Evolutionary conservation across 371 early-diverging fungal species (phyloP), one percentile per base, ranked within the genome.

Genomic region (Apophysomyces sp.): DNA sequence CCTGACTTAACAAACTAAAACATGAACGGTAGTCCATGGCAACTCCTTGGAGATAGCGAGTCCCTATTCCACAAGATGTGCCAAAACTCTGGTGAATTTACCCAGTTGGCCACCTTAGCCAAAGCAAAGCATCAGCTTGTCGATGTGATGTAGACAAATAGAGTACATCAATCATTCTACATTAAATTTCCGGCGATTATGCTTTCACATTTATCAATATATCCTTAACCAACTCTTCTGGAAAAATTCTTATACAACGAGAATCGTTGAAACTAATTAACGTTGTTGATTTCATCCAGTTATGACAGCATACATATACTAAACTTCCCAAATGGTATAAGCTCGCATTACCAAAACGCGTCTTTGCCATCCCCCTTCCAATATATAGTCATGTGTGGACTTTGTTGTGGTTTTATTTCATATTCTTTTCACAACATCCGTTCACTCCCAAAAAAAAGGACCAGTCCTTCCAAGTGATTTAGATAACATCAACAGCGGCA

Each of bases 1-100:
- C n/a, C 8, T 44, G 44, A 26, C 7, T 4, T 9, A 7, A 18
- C 21, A 5, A 18, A n/a, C 21, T 18, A 44, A 15, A 15, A n/a
- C 6, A 24, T 32, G 18, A 36, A 37, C 27, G 12, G n/a, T 66
- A 71, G 77, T 57, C 63, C 82, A 74, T 71, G 75, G 82, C 69
- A 68, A 61, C 53, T 80, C 13, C 67, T 80, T 40, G 63, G 65
- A 8, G 58, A 76, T n/a, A 66, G 76, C 9, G 72, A 85, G 4
- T 55, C 86, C 8, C 58, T 55, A 4, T 90, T 92, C 73, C 66
- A 80, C n/a, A 74, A 74, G 29, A 86, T 92, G 86, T 87, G 88
- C 56, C 83, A 84, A 51, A 87, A 89, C 16, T 87, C 88, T 30
- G 87, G 89, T 0, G 90, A 91, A 66, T 85, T 82, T 62, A 86